Base-by-base conservation (phyloP, 192 early-diverging fungal species). In the Coemansia brasiliensis region DNA sequence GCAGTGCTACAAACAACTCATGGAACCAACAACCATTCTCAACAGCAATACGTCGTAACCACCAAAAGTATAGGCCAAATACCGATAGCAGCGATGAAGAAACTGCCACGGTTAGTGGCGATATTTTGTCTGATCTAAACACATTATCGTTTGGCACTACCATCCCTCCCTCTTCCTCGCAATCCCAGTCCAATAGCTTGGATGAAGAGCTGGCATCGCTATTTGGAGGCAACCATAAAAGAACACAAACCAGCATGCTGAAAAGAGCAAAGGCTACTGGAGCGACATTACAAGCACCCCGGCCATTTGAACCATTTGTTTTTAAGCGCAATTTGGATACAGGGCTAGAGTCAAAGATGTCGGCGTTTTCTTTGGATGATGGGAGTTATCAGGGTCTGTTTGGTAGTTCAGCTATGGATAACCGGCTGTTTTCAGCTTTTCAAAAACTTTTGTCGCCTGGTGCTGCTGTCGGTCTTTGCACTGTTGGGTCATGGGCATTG, bases 351-450 rank as follows among this genome's bases (percentile, higher is more conserved):
- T 37, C 59, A 17, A 66, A 66, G 21, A 65, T 77, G 59, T 63
- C 63, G n/a, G 50, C 67, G 12, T 77, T 77, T 22, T 63, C 74
- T 11, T 17, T 77, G 5, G 67, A 69, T 6, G 72, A 63, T 26
- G 73, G 62, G 12, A 69, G 67, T 52, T 65, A 75, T 58, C 73
- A 75, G 62, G 72, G 72, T 1, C 42, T 65, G 32, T 61, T 75
- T 44, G 62, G 66, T 58, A 66, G 61, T 35, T 22, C 18, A 10
- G 59, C 62, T 10, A 65, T 76, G 67, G 73, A 76, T 37, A 58
- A 12, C 11, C 26, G 58, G 42, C 24, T 75, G 42, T 56, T 74
- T 4, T 46, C 48, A 3, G 26, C 20, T 1, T 15, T 63, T 43
- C 65, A 54, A 20, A 44, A 61, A 16, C 40, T 54, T 16, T 32